Percentiles rank a stretch among this genome's conserved stretches.
phyloP scores from a whole-genome alignment of 2,329 filamentous ascomycete species.

The Fusarium transvaalense region DNA sequence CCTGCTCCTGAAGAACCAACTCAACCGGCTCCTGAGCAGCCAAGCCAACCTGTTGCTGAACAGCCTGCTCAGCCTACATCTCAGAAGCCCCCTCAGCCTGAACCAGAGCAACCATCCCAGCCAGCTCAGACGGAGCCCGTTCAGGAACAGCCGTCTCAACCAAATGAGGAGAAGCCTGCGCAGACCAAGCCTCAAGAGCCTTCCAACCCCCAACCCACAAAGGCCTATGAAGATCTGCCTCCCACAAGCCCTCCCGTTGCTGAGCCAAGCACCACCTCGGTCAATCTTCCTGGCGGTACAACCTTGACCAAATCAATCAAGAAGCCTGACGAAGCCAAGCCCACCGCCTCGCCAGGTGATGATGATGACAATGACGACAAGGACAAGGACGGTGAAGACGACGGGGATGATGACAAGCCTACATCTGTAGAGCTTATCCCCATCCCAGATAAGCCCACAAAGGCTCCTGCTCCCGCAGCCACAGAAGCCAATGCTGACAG shows the following conservation, averaged over 20 bases:
- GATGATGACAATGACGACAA: background rate
- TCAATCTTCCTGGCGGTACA: conserved; percentile 25
- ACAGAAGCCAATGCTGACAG: conserved; percentile 30
- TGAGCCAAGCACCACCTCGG: conserved; percentile 26
- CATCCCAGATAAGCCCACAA: conserved; percentile 40
- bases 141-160: conserved; percentile 12
- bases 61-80: conserved; percentile 17
- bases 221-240: conserved; percentile 21
- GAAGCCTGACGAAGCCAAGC: conserved; percentile 36
- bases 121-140: conserved; percentile 17
- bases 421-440: conserved; percentile 49
- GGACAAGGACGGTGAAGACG: conserved; percentile 1
- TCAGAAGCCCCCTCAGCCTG: conserved; percentile 1
- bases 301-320: conserved; percentile 49
- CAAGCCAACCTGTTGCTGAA: conserved; percentile 16
- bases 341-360: conserved; percentile 18
- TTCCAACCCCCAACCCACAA: conserved; percentile 27
- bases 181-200: conserved; percentile 23
- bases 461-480: conserved; percentile 25
- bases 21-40: conserved; percentile 7
- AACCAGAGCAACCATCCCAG: conserved; percentile 7
- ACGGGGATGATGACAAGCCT: conserved; percentile 27
- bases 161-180: conserved; percentile 19
- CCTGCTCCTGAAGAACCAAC: conserved; percentile 13
- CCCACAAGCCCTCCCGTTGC: conserved; percentile 24